Percentiles rank a stretch among this genome's conserved stretches.
Conservation (phyloP, 768 basidiomycete species). For the Pleurotus ostreatus region DNA sequence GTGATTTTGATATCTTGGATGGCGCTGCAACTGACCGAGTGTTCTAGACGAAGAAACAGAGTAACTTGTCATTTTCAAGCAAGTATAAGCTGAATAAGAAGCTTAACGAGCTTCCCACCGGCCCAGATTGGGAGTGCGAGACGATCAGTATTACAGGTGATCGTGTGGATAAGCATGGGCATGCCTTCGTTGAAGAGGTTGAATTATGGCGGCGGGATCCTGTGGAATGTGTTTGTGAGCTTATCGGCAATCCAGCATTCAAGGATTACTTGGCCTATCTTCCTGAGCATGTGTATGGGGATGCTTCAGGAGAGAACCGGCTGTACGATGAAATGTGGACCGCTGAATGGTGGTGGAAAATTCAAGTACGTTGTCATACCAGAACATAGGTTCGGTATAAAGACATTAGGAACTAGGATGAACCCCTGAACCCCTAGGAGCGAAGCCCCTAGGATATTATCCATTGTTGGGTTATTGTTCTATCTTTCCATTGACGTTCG, state of each 20-base stretch:
- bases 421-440: too few species aligned
- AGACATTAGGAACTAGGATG: too few species aligned
- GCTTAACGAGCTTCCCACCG: slow-evolving; percentile 17
- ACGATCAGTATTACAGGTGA: slow-evolving; percentile 17
- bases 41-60: neutral
- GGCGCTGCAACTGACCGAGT: too few species aligned
- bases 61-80: neutral
- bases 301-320: slow-evolving; percentile 15
- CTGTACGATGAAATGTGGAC: slow-evolving; percentile 41
- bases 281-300: slow-evolving; percentile 5
- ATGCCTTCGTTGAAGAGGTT: slow-evolving; percentile 8
- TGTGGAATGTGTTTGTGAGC: slow-evolving; percentile 17
- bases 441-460: too few species aligned
- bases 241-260: slow-evolving; percentile 23
- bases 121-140: slow-evolving; percentile 19
- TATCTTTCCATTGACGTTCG: too few species aligned
- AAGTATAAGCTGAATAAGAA: slow-evolving; percentile 7
- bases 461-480: too few species aligned
- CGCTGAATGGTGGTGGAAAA: slow-evolving; percentile 49
- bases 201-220: slow-evolving; percentile 19
- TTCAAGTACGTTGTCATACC: too few species aligned
- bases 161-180: neutral
- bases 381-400: too few species aligned
- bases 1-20: too few species aligned
- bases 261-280: slow-evolving; percentile 1